Percentiles rank a stretch among this genome's conserved stretches.
These are phyloP conservation scores for Ceratocystis ficicola DNA, from an alignment of 2,329 filamentous ascomycete species.

Conservation along the genomic window DNA sequence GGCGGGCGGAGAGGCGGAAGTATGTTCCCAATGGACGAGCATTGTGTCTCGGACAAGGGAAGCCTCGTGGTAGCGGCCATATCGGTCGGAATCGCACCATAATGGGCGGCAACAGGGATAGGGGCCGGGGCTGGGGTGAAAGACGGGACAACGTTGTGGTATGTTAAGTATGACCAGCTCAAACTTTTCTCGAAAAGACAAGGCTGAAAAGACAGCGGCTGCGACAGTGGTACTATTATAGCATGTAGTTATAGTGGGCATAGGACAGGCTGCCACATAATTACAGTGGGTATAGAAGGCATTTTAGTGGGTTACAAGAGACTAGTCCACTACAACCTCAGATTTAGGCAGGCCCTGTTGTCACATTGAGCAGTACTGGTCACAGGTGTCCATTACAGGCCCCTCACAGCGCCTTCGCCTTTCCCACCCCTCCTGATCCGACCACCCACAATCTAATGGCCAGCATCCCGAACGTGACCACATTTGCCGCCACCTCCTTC, in stretches of 20 bases:
- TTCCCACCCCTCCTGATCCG: constrained; percentile 9
- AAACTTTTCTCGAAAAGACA: not conserved
- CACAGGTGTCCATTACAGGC: not conserved
- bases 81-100: constrained; percentile 16
- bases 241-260: not conserved
- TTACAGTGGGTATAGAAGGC: not conserved
- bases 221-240: too few species aligned
- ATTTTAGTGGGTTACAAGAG: not conserved
- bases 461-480: constrained; percentile 16
- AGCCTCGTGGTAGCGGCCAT: constrained; percentile 4
- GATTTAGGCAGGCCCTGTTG: not conserved
- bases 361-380: too few species aligned
- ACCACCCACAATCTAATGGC: constrained; percentile 15
- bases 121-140: not conserved
- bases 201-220: not conserved
- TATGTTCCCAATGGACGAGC: not conserved
- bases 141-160: not conserved
- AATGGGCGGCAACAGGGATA: not conserved
- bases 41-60: not conserved
- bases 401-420: not conserved
- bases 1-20: not conserved
- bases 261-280: not conserved
- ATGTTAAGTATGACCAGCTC: not conserved
- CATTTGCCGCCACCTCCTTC: constrained; percentile 13
- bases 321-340: not conserved